phyloP scores from a whole-genome alignment of 1,139 yeast genomes.

The Lizanozyma gosingica region DNA sequence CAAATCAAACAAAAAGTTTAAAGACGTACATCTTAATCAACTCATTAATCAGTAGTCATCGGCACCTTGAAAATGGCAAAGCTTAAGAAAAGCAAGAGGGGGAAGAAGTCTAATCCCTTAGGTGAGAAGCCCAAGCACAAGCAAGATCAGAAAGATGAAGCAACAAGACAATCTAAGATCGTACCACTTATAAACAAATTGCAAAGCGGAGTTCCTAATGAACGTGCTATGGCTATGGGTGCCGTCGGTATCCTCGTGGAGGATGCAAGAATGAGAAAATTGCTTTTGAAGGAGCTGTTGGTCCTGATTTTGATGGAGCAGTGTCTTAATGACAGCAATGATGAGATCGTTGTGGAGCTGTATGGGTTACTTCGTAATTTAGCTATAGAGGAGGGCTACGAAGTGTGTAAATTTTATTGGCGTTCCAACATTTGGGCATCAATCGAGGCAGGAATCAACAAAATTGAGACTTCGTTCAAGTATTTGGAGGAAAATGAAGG shows the following conservation, averaged over 20 bases:
- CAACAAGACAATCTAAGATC: slow-evolving; percentile 46
- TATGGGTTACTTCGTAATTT: slow-evolving; percentile 75
- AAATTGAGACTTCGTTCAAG: slow-evolving; percentile 40
- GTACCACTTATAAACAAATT: slow-evolving; percentile 62
- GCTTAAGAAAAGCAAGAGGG: slow-evolving; percentile 61
- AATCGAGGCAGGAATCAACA: slow-evolving; percentile 36
- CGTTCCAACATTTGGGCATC: slow-evolving; percentile 67
- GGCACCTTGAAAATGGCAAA: slow-evolving; percentile 75
- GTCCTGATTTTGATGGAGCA: slow-evolving; percentile 56
- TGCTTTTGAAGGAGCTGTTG: slow-evolving; percentile 63
- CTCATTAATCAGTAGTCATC: too few species aligned
- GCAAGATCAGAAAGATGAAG: slow-evolving; percentile 34
- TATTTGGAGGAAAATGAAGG: slow-evolving; percentile 22
- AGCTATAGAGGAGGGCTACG: slow-evolving; percentile 85
- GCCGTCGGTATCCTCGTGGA: slow-evolving; percentile 68
- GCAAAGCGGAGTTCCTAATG: slow-evolving; percentile 56
- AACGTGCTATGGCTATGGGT: slow-evolving; percentile 68
- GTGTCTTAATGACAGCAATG: slow-evolving; percentile 56
- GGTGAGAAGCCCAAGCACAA: slow-evolving; percentile 16
- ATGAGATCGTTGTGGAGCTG: slow-evolving; percentile 71
- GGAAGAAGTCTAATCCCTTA: slow-evolving; percentile 44
- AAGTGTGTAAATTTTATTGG: slow-evolving; percentile 65
- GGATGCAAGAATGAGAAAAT: slow-evolving; percentile 51
- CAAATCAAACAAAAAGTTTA: background rate
- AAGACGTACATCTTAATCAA: too few species aligned